Percentiles rank a stretch among this genome's conserved stretches.
These are phyloP conservation scores for Botryosphaeria dothidea DNA, from an alignment of 2,329 filamentous ascomycete species.

Conservation along the genomic window DNA sequence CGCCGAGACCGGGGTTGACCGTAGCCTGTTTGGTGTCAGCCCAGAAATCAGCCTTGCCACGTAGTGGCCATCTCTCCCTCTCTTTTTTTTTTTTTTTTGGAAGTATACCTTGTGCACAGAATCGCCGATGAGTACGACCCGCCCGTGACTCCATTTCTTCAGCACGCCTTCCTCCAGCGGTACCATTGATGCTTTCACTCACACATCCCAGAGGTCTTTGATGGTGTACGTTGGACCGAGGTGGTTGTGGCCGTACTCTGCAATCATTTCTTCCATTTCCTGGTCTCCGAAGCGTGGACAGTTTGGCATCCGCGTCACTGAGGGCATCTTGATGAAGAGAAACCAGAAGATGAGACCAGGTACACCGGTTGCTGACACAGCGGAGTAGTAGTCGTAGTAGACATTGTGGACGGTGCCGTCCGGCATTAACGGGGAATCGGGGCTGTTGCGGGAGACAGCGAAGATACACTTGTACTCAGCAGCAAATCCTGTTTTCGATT, in stretches of 20 bases:
- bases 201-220: neutral
- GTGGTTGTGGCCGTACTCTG: conserved; percentile 1
- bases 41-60: too few species aligned
- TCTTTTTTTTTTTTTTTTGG: too few species aligned
- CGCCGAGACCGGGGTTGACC: neutral
- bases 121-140: neutral
- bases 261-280: conserved; percentile 29
- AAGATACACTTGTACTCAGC: neutral
- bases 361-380: conserved; percentile 21
- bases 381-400: conserved; percentile 20
- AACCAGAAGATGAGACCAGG: neutral
- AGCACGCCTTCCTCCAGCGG: neutral
- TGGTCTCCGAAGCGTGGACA: conserved; percentile 31
- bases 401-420: conserved; percentile 19
- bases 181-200: neutral
- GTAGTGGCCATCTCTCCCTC: too few species aligned
- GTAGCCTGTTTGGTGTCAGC: neutral
- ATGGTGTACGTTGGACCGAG: neutral
- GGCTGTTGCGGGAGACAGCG: neutral
- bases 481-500: neutral
- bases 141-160: neutral
- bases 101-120: conserved; percentile 20
- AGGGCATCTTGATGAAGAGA: neutral
- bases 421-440: neutral
- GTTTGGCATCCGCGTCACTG: neutral